Evolutionary conservation across 2,329 filamentous ascomycete species (phyloP), one percentile per base, ranked within the genome.

Genomic region (Diaporthe sp.): DNA sequence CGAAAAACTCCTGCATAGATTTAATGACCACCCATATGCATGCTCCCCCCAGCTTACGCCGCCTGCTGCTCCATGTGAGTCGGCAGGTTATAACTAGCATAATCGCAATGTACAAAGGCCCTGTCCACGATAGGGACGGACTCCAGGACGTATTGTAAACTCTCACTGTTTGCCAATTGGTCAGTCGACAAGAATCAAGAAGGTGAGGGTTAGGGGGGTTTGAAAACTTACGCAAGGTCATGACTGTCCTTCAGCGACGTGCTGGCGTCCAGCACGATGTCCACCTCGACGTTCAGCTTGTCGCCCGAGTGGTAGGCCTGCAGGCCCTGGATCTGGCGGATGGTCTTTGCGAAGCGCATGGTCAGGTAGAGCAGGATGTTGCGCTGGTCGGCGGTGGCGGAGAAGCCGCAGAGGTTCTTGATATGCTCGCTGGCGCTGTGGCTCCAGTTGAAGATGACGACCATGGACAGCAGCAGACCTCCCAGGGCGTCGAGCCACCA

Each of bases 271-370:
- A 97, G 89, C 46, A 97, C 94, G 78, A 97, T 94, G 82, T 97
- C 95, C 15, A 96, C 94, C 81, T 90, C 88, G 37, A 96, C 94
- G 78, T 95, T 95, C 75, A 97, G 88, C 86, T 95, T 96, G 83
- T 97, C 95, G 37, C 95, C 95, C 0, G 93, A 92, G 80, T 97
- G 95, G 82, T 97, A 97, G 2, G 95, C 95, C 79, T 95, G 93
- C 74, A 97, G 86, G 44, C 95, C 95, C 82, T 97, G 95, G 76
- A 97, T 97, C 82, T 95, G 93, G 81, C 91, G 92, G 81, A 98
- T 97, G 17, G 94, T 94, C 79, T 94, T 95, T 61, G 95, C 95
- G 82, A 98, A 98, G 28, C 96, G 93, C 94, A 98, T 98, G 1
- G 95, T 97, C 79, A 98, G 90, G 84, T 98, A 98, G 1, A 98